Percentiles rank a stretch among this genome's conserved stretches.
Evolutionary conservation across 139 green algal species (phyloP).

Genomic region (Diplosphaera chodatii): DNA sequence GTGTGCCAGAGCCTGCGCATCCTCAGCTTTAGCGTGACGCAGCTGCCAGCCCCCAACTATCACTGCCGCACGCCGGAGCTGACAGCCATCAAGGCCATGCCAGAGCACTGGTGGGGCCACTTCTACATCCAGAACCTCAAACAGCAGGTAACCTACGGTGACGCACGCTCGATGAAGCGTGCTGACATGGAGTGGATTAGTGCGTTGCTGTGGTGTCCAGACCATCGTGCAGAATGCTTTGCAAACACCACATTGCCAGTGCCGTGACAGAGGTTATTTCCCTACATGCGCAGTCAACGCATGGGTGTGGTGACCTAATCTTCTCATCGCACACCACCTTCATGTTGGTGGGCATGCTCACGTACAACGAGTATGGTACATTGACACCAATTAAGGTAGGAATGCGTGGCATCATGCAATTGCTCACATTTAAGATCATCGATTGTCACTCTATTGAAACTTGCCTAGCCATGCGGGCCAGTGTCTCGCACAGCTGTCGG

Average conservation of each 20-base stretch:
- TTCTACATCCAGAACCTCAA: conserved; percentile 40
- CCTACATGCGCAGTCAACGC: conserved; percentile 29
- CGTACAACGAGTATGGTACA: conserved; percentile 75
- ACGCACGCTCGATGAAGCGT: no score
- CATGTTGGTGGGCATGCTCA: conserved; percentile 58
- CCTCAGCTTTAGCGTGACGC: conserved; percentile 76
- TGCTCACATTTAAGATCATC: no score
- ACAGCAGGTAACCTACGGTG: conserved; percentile 21
- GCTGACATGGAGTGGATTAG: no score
- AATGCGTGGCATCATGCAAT: no score
- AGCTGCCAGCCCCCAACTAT: conserved; percentile 79
- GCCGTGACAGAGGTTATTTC: no score
- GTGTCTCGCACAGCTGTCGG: no score
- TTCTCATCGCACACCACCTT: conserved; percentile 88
- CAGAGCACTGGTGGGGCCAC: conserved; percentile 64
- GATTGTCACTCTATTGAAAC: no score
- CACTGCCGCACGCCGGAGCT: conserved; percentile 66
- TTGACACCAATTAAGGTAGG: conserved; percentile 33
- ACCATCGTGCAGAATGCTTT: no score
- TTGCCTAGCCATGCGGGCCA: no score
- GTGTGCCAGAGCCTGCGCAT: conserved; percentile 84
- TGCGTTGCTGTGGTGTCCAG: no score
- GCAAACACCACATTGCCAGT: no score
- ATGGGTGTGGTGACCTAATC: conserved; percentile 87
- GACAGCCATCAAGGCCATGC: conserved; percentile 50